These are phyloP conservation scores for Dendryphion nanum DNA, from an alignment of 2,329 filamentous ascomycete genomes.

Conservation along the genomic window DNA sequence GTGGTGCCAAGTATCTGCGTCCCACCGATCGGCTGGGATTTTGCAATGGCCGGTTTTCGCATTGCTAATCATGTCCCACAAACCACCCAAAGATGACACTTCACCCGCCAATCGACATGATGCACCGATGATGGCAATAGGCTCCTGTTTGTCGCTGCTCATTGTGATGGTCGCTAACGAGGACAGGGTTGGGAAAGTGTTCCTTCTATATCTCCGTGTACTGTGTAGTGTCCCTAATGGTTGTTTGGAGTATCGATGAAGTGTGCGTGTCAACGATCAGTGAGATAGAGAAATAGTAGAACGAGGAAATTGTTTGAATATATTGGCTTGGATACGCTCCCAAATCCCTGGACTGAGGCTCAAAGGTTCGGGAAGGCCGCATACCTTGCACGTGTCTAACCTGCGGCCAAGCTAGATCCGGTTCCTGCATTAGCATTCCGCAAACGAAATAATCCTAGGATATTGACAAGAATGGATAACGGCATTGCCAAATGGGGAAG, in stretches of 20 bases:
- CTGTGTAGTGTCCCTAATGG: neutral
- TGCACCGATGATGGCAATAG: conserved; percentile 11
- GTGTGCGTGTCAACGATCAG: neutral
- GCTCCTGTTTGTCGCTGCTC: conserved; percentile 4
- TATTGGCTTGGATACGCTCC: neutral
- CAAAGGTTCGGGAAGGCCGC: neutral
- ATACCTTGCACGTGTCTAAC: neutral
- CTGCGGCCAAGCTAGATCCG: neutral
- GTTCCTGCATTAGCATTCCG: neutral
- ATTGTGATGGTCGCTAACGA: neutral
- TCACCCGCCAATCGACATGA: conserved; percentile 33
- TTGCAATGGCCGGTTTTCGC: neutral
- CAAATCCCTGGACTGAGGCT: neutral
- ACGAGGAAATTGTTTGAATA: too few species aligned
- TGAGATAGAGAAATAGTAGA: too few species aligned
- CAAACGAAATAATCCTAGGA: neutral
- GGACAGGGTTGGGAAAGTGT: neutral
- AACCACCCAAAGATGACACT: neutral
- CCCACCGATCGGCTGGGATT: neutral
- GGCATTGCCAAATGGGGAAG: neutral
- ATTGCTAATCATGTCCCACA: neutral
- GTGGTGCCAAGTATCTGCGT: neutral
- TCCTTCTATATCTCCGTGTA: neutral
- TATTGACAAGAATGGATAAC: neutral
- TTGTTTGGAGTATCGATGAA: neutral